These are phyloP conservation scores for Cytospora chrysosperma DNA, from an alignment of 2,329 filamentous ascomycete species.

Conservation along the genomic window DNA sequence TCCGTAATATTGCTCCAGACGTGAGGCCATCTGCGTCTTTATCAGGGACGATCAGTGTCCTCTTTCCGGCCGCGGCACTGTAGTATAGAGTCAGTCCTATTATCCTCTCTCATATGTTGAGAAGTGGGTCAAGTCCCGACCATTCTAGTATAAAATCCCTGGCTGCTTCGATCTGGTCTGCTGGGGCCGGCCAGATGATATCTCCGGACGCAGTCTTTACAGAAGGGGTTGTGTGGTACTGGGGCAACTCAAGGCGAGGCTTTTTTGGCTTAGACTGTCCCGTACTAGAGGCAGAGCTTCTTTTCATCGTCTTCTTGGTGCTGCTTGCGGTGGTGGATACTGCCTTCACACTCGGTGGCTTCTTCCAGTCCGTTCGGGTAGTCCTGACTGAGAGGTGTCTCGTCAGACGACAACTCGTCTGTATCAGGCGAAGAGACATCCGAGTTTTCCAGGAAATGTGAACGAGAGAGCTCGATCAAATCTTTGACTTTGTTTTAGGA, in stretches of 20 bases:
- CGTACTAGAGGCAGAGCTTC: not conserved
- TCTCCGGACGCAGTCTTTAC: slow-evolving; percentile 44
- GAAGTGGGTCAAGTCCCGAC: slow-evolving; percentile 36
- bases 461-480: not conserved
- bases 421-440: not conserved
- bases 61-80: slow-evolving; percentile 51
- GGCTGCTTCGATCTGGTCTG: slow-evolving; percentile 53
- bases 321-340: not conserved
- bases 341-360: not conserved
- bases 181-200: slow-evolving; percentile 62
- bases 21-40: slow-evolving; percentile 68
- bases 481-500: not conserved
- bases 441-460: not conserved
- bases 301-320: slow-evolving; percentile 16
- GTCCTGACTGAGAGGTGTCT: not conserved
- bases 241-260: slow-evolving; percentile 35
- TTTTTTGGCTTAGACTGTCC: slow-evolving; percentile 29
- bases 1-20: slow-evolving; percentile 61
- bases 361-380: not conserved
- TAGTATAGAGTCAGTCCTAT: not conserved
- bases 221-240: slow-evolving; percentile 45
- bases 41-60: slow-evolving; percentile 63
- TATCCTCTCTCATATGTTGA: slow-evolving; percentile 24
- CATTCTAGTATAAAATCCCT: slow-evolving; percentile 58
- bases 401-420: not conserved